Evolutionary conservation across 1,284 basidiomycete genomes (phyloP), one percentile per base, ranked within the genome.

Genomic region (Boletellus dicymbophilus): DNA sequence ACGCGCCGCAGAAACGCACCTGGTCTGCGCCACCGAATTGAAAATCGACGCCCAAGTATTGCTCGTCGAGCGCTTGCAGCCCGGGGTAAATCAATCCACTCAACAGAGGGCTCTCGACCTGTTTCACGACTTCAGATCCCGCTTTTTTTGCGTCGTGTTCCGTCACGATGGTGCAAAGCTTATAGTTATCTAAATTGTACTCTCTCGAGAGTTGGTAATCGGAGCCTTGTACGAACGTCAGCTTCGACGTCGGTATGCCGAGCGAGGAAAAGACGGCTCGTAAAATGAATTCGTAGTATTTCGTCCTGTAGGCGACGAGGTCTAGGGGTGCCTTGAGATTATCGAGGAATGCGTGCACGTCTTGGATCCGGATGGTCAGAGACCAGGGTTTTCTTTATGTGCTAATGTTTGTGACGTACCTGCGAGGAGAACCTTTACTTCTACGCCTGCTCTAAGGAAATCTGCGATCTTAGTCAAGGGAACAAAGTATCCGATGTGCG

Each of bases 61-160:
- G 86, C 72, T 99, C 97, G 62, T 99, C 97, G 22, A 99, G 80
- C 13, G 96, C 95, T 66, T 99, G 97, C 31, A 99, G 72, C 30
- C 95, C 93, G 1, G 96, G 96, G 80, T 99, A 99, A 55, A 99
- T 80, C 54, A 99, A 72, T 4, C 94, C 95, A 58, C 90, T 93
- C 48, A 99, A 77, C 42, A 98, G 73, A 0, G 97, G 93, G 60
- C 86, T 94, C 53, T 94, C 90, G 5, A 97, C 94, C 71, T 98
- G 95, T 74, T 99, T 99, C 60, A 99, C 97, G 44, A 99, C 97
- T 67, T 99, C 97, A 1, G 96, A 95, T n/a, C 97, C 97, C 0
- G 97, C 97, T 69, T 97, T 97, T 69, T 96, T 96, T 15, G 95
- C 94, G 59, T 98, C 97, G 70, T 98, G 94, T 66, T 98, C 94